Evolutionary conservation across 2,329 filamentous ascomycete species (phyloP).

Genomic region (Clonostachys rosea): DNA sequence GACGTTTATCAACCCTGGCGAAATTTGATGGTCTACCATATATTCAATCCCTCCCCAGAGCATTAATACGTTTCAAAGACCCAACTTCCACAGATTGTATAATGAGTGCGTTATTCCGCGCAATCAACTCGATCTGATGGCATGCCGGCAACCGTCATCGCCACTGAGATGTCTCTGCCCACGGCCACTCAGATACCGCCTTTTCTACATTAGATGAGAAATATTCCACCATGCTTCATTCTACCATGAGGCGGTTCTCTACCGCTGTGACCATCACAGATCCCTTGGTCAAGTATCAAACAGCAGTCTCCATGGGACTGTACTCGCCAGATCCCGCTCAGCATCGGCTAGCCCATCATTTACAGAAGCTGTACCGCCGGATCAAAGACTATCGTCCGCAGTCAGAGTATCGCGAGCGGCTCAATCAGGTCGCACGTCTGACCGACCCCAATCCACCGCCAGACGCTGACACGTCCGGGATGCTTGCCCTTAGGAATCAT

Average conservation of each 20-base stretch:
- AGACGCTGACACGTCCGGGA: conserved; percentile 19
- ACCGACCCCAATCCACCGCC: conserved; percentile 15
- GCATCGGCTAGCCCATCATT: conserved; percentile 68
- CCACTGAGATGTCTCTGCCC: neutral
- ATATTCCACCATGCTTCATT: neutral
- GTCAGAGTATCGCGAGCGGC: conserved; percentile 60
- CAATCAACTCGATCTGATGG: too few relatives aligned
- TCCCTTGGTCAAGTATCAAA: conserved; percentile 71
- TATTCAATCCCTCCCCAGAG: too few relatives aligned
- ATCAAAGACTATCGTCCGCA: conserved; percentile 76
- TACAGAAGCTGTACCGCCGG: conserved; percentile 71
- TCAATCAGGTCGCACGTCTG: conserved; percentile 54
- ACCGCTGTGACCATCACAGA: conserved; percentile 61
- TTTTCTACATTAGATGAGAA: neutral
- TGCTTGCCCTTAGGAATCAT: conserved; percentile 46
- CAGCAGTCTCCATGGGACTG: conserved; percentile 61
- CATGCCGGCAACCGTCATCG: too few relatives aligned
- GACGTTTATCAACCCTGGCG: too few relatives aligned
- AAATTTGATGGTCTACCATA: too few relatives aligned
- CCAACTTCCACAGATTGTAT: too few relatives aligned
- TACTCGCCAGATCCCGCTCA: conserved; percentile 68
- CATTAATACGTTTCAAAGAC: too few relatives aligned
- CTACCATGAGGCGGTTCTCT: conserved; percentile 25
- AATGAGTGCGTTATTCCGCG: too few relatives aligned
- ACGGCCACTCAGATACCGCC: neutral